Conservation (phyloP, 2,329 filamentous ascomycete genomes). For the Mycocentrospora acerina region DNA sequence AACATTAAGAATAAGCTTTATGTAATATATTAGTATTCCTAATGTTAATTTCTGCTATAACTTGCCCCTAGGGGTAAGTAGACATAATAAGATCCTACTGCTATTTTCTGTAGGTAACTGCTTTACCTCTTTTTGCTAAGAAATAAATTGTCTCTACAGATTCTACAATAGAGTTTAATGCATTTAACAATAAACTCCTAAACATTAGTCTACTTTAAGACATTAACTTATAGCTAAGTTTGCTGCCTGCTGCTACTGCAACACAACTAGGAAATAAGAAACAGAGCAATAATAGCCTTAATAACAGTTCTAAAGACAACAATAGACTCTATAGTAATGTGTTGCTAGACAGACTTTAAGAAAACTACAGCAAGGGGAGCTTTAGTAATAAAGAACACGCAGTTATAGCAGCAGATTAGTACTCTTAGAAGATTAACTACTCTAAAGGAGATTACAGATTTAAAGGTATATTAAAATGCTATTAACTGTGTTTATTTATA, state of each 20-base stretch:
- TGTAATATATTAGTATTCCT: neutral
- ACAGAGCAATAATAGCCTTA: neutral
- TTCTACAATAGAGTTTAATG: neutral
- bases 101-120: neutral
- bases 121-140: neutral
- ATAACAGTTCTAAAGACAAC: no score
- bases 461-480: conserved; percentile 2
- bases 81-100: neutral
- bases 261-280: neutral
- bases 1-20: neutral
- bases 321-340: no score
- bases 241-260: neutral
- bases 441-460: conserved; percentile 7
- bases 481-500: no score
- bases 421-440: conserved; percentile 9
- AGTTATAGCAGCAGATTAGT: conserved; percentile 4
- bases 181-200: neutral
- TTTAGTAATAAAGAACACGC: conserved; percentile 7
- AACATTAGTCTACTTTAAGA: neutral
- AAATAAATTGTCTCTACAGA: neutral
- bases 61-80: conserved; percentile 1
- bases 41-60: neutral
- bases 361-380: conserved; percentile 5
- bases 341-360: neutral
- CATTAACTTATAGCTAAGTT: neutral